Percentiles rank a stretch among this genome's conserved stretches.
These are phyloP conservation scores for Ambrosiella beaveri DNA, from an alignment of 2,329 filamentous ascomycete genomes.

Conservation along the genomic window DNA sequence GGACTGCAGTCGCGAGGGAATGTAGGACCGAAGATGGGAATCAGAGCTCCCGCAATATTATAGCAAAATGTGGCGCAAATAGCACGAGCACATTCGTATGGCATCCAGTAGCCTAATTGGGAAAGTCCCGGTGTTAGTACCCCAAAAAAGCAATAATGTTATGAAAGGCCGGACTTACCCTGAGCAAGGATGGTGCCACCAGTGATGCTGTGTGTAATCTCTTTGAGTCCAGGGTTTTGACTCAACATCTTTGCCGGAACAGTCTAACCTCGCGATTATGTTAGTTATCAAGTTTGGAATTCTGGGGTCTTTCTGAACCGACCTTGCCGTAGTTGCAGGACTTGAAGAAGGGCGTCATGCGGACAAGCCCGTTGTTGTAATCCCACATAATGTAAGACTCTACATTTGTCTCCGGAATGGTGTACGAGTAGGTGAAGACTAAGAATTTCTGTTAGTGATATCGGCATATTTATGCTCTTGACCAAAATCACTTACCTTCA, in stretches of 20 bases:
- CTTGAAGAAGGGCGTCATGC: conserved; percentile 91
- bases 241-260: conserved; percentile 69
- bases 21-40: conserved; percentile 72
- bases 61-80: conserved; percentile 83
- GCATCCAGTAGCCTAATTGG: conserved; percentile 84
- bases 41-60: conserved; percentile 65
- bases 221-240: conserved; percentile 62
- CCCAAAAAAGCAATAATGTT: neutral
- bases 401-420: conserved; percentile 45
- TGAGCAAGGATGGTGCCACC: conserved; percentile 81
- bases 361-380: conserved; percentile 83
- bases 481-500: conserved; percentile 44
- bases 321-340: conserved; percentile 79
- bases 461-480: neutral
- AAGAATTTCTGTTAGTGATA: neutral
- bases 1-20: conserved; percentile 59
- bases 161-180: conserved; percentile 35
- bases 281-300: too few species aligned
- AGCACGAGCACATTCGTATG: conserved; percentile 68
- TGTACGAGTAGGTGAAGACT: conserved; percentile 80
- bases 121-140: conserved; percentile 13
- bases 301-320: conserved; percentile 16
- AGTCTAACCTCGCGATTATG: conserved; percentile 38
- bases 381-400: conserved; percentile 85
- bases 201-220: conserved; percentile 90